Conservation (phyloP, 2,329 filamentous ascomycete genomes). For the Trichoderma sp. region DNA sequence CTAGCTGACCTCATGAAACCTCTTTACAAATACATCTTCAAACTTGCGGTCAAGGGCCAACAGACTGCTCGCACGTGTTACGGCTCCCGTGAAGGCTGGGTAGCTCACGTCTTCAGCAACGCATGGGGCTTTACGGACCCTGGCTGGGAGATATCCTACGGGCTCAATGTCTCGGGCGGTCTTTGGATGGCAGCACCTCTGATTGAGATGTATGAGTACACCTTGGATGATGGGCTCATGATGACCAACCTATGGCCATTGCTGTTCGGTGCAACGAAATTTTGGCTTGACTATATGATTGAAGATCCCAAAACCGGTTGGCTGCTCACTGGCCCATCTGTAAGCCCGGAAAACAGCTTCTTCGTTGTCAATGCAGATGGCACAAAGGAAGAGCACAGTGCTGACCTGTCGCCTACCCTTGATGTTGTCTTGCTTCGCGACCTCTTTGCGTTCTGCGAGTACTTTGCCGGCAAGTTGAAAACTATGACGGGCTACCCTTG, state of each 20-base stretch:
- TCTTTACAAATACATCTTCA: not conserved
- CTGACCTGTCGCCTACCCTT: slow-evolving; percentile 15
- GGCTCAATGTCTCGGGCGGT: slow-evolving; percentile 21
- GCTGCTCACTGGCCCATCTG: slow-evolving; percentile 21
- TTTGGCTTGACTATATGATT: slow-evolving; percentile 25
- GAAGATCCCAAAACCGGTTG: slow-evolving; percentile 21
- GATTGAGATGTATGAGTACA: slow-evolving; percentile 24
- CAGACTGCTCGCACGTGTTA: slow-evolving; percentile 18
- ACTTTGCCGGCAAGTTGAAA: not conserved
- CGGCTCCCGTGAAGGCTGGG: slow-evolving; percentile 17
- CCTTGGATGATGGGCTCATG: slow-evolving; percentile 7
- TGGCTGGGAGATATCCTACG: slow-evolving; percentile 23
- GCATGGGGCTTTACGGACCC: slow-evolving; percentile 22
- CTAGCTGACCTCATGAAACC: slow-evolving; percentile 21
- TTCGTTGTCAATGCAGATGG: not conserved
- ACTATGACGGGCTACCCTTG: not conserved
- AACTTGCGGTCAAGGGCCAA: slow-evolving; percentile 2
- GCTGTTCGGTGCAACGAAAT: slow-evolving; percentile 7
- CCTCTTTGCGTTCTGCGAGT: slow-evolving; percentile 21
- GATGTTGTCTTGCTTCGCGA: slow-evolving; percentile 22
- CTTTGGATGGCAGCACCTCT: slow-evolving; percentile 23
- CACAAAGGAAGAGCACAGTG: slow-evolving; percentile 18
- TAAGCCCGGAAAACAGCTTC: slow-evolving; percentile 25
- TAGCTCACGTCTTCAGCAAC: slow-evolving; percentile 25
- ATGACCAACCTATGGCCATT: not conserved